Percentiles rank a stretch among this genome's conserved stretches.
Evolutionary conservation across 2,329 filamentous ascomycete genomes (phyloP).

Genomic region (Penicillium sp.): DNA sequence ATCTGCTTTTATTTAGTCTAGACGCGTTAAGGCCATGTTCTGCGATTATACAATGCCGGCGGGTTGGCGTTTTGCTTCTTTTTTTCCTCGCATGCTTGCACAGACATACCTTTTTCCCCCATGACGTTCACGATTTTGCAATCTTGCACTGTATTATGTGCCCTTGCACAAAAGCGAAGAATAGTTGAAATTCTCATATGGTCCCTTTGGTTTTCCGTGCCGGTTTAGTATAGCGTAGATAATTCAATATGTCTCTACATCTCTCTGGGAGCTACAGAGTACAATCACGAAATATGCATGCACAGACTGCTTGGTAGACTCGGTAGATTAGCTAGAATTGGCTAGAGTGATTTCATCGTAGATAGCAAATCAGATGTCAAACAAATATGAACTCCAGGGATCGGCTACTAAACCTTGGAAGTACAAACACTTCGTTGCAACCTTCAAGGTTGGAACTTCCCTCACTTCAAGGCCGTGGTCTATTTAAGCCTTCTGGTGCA

Average conservation of each 20-base stretch:
- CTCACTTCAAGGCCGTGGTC: not conserved
- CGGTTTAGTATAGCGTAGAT: not conserved
- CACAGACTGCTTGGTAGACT: too few relatives aligned
- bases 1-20: constrained; percentile 32
- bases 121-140: constrained; percentile 17
- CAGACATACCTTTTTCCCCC: constrained; percentile 14
- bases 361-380: too few relatives aligned
- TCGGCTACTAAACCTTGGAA: too few relatives aligned
- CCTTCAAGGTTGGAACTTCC: too few relatives aligned
- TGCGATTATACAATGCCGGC: constrained; percentile 23
- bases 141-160: constrained; percentile 12
- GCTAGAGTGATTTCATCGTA: too few relatives aligned
- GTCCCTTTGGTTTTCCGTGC: not conserved
- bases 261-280: too few relatives aligned
- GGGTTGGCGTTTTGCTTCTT: constrained; percentile 31
- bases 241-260: not conserved
- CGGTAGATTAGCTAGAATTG: too few relatives aligned
- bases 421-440: too few relatives aligned
- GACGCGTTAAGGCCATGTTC: constrained; percentile 22
- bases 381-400: too few relatives aligned
- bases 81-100: constrained; percentile 9
- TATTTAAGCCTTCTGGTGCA: not conserved
- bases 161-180: constrained; percentile 16
- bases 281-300: too few relatives aligned
- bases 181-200: constrained; percentile 10